Evolutionary conservation across 2,329 filamentous ascomycete species (phyloP), one percentile per base, ranked within the genome.

Genomic region (Gaeumannomyces tritici): DNA sequence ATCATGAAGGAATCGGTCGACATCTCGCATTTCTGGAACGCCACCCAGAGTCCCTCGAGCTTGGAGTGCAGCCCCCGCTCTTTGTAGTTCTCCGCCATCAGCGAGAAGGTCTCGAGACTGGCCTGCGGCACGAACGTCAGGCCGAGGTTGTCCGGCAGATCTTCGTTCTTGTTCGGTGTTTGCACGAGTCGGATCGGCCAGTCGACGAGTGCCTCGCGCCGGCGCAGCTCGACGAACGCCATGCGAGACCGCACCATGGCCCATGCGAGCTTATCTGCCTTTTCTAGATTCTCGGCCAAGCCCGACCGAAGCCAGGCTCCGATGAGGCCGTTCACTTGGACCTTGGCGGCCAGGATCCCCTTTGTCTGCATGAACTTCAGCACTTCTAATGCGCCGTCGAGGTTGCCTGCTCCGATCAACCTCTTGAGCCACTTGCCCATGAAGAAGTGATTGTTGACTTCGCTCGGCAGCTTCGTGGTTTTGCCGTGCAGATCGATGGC

Each of bases 381-480:
- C 11, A 96, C 90, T 64, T 85, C 83, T 61, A 84, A 80, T 3
- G 91, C 90, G 2, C 88, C 89, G 63, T 89, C 83, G 18, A 90
- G 75, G 66, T 91, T 83, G 2, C 86, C 86, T 63, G 87, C 83
- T 21, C 87, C 88, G 62, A 96, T 89, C 11, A 96, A 83, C 60
- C 89, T 86, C 73, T 93, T 93, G 70, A 96, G 82, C 93, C 92
- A 96, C 69, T 91, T 93, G 42, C 88, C 89, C 67, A 92, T 89
- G 73, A 96, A 90, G 74, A 91, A 93, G 65, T 88, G 87, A 73
- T 96, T 95, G 60, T 77, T 78, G 54, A 85, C 73, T 11, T 77
- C 74, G 0, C 77, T 75, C 1, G 83, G 82, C 62, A 85, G 73
- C 60, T 69, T n/a, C n/a, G n/a, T 72, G 9, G 70, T 68, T 60